Percentiles rank a stretch among this genome's conserved stretches.
These are phyloP conservation scores for Spinacia oleracea DNA, from an alignment of 179 eudicot species.

Conservation along the genomic window DNA sequence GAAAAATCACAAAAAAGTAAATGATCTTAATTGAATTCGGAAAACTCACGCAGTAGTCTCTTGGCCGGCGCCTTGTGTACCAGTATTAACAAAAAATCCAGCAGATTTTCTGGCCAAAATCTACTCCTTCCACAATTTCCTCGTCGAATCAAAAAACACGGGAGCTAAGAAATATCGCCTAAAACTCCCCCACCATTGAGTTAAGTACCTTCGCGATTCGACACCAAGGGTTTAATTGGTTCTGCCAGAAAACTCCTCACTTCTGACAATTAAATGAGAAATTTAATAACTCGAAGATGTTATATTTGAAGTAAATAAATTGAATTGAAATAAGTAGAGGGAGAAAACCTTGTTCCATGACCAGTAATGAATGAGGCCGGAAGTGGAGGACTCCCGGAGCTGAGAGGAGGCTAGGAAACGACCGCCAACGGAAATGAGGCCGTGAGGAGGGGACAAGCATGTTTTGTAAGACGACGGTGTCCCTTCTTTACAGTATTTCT, in stretches of 20 bases:
- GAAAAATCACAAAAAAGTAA: neutral
- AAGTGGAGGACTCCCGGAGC: conserved; percentile 53
- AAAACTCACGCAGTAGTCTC: conserved; percentile 88
- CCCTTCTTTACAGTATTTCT: conserved; percentile 38
- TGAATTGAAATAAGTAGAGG: neutral
- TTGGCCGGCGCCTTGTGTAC: conserved; percentile 94
- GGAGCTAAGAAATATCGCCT: conserved; percentile 76
- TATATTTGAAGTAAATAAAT: neutral
- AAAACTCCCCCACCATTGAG: conserved; percentile 76
- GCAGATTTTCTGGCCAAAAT: conserved; percentile 86
- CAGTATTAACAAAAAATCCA: conserved; percentile 89
- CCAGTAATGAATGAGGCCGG: conserved; percentile 81
- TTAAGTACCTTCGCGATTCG: conserved; percentile 69
- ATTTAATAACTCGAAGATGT: neutral
- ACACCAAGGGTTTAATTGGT: conserved; percentile 63
- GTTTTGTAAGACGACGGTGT: conserved; percentile 26
- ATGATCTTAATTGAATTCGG: neutral
- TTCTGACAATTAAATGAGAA: conserved; percentile 33
- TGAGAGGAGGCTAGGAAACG: conserved; percentile 80
- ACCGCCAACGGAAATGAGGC: conserved; percentile 60
- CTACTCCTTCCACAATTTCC: conserved; percentile 76
- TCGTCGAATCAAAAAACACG: conserved; percentile 86
- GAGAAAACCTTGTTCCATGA: conserved; percentile 74
- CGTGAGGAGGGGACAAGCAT: conserved; percentile 75
- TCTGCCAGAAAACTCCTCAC: conserved; percentile 83